phyloP scores from a whole-genome alignment of 441 rosid species.

The Populus hybrid region DNA sequence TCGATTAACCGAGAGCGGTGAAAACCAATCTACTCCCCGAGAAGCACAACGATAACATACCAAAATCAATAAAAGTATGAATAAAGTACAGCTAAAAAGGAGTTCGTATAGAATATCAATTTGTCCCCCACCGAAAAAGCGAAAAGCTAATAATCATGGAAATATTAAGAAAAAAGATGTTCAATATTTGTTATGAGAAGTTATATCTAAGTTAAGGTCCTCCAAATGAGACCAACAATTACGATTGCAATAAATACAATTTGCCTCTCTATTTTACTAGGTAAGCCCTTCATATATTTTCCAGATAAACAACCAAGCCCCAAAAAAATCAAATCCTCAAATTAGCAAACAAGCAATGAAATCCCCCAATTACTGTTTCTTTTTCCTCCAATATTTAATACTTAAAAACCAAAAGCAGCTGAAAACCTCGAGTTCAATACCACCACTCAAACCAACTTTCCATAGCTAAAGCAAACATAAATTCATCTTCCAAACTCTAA shows the following conservation, averaged over 20 bases:
- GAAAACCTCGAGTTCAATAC: background rate
- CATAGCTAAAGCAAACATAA: background rate
- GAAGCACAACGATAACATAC: background rate
- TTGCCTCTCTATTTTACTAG: background rate
- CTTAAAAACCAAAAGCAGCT: too few relatives aligned
- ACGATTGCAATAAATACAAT: background rate
- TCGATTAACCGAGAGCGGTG: conserved; percentile 79
- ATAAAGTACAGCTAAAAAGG: background rate
- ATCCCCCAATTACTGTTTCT: background rate
- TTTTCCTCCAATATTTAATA: background rate
- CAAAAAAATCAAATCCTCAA: background rate
- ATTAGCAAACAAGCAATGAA: background rate
- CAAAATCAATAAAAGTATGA: background rate
- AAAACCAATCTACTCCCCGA: conserved; percentile 70
- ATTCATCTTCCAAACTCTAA: background rate
- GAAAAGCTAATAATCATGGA: background rate
- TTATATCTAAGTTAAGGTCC: background rate
- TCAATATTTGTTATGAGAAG: background rate
- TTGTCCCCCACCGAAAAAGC: background rate
- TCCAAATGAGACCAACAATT: background rate
- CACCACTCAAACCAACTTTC: background rate
- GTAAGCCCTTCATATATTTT: background rate
- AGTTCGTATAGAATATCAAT: background rate
- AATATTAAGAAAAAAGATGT: background rate
- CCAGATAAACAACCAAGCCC: background rate